A percentile compares a stretch with the other conserved stretches of the same genome.
phyloP scores from a whole-genome alignment of 192 early-diverging fungal genomes.

The Cetraspora pellucida region DNA sequence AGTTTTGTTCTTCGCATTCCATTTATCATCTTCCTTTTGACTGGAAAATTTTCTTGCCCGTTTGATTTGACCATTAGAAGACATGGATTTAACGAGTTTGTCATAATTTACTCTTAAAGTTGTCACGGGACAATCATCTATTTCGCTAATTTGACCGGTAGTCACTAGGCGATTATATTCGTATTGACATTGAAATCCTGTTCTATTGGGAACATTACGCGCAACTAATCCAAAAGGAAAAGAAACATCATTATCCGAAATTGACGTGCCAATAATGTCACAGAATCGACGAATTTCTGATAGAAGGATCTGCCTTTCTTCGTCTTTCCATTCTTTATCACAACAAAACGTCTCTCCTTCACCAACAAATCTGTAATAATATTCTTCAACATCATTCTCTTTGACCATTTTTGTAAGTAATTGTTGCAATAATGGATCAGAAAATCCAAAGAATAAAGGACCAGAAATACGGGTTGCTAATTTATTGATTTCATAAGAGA shows the following conservation, averaged over 20 bases:
- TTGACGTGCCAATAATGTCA: background rate
- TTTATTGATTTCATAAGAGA: too few species aligned
- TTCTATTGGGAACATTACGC: constrained; percentile 5
- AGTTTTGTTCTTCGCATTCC: background rate
- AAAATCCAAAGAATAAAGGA: constrained; percentile 60
- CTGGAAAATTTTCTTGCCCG: constrained; percentile 7
- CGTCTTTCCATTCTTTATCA: background rate
- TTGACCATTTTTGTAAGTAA: constrained; percentile 4
- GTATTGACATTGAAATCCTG: constrained; percentile 13
- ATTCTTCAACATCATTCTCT: background rate
- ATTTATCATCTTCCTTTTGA: background rate
- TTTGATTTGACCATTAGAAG: constrained; percentile 11
- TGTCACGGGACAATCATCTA: background rate
- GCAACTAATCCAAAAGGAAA: constrained; percentile 9
- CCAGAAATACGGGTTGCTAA: constrained; percentile 57
- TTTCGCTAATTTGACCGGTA: background rate
- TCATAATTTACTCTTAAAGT: background rate
- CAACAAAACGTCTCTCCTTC: background rate
- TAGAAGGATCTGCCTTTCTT: background rate
- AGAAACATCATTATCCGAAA: background rate
- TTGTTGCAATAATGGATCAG: constrained; percentile 43
- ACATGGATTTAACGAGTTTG: background rate
- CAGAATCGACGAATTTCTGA: background rate
- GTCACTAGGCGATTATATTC: background rate
- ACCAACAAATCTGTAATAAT: constrained; percentile 6